Conservation (phyloP, 208 protist species). For the Crithidia bombi region DNA sequence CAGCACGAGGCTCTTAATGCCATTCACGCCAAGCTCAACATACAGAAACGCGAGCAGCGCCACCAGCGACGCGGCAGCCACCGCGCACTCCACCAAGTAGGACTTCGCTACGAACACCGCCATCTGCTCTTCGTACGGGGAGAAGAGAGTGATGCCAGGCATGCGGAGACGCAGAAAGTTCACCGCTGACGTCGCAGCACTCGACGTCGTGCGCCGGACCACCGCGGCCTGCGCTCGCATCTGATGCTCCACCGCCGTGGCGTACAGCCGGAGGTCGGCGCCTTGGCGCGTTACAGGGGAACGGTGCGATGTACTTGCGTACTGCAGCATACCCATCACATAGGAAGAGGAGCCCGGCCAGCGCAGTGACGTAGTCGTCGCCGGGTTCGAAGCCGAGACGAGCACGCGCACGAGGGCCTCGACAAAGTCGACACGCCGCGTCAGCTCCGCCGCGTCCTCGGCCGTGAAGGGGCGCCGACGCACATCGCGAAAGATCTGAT, state of each 20-base stretch:
- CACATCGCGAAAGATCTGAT: conserved; percentile 71
- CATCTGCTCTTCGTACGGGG: conserved; percentile 71
- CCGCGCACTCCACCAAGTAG: conserved; percentile 34
- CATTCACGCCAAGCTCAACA: conserved; percentile 49
- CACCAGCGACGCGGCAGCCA: conserved; percentile 25
- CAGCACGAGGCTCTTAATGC: conserved; percentile 35
- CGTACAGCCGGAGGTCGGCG: conserved; percentile 43
- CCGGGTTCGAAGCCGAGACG: conserved; percentile 15
- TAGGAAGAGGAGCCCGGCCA: conserved; percentile 61
- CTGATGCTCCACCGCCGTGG: conserved; percentile 51
- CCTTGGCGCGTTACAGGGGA: conserved; percentile 48
- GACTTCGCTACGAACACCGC: conserved; percentile 57
- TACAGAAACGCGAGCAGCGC: conserved; percentile 52
- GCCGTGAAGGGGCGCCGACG: conserved; percentile 32
- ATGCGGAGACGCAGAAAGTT: conserved; percentile 33
- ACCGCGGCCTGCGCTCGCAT: conserved; percentile 42
- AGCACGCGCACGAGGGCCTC: conserved; percentile 59
- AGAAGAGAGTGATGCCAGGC: conserved; percentile 48
- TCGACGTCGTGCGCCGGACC: conserved; percentile 12
- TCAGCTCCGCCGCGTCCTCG: conserved; percentile 28
- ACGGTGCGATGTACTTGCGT: conserved; percentile 48
- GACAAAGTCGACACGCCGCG: conserved; percentile 63
- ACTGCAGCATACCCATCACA: conserved; percentile 57
- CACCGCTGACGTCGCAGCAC: conserved; percentile 25
- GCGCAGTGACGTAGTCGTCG: not conserved